phyloP scores from a whole-genome alignment of 371 early-diverging fungal species.

The Mortierella sp. region DNA sequence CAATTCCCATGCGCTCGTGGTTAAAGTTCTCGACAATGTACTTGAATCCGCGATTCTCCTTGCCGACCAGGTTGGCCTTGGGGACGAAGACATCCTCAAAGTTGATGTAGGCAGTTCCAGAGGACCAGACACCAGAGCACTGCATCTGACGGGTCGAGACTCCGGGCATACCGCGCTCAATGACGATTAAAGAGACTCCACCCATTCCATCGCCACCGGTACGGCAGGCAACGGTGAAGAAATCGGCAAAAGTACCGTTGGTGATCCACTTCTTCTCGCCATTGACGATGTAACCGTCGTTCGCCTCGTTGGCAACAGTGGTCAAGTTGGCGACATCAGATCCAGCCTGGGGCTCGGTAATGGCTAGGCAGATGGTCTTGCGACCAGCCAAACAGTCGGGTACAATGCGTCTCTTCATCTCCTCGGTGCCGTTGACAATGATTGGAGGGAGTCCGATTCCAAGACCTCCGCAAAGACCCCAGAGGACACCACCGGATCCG shows the following conservation, averaged over 20 bases:
- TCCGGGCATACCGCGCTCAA: constrained; percentile 88
- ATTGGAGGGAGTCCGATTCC: constrained; percentile 87
- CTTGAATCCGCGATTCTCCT: constrained; percentile 91
- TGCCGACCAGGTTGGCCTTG: constrained; percentile 84
- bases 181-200: constrained; percentile 83
- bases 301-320: constrained; percentile 79
- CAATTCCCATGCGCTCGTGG: constrained; percentile 84
- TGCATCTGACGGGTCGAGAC: constrained; percentile 87
- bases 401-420: constrained; percentile 78
- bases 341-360: constrained; percentile 80
- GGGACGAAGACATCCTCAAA: constrained; percentile 93
- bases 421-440: constrained; percentile 78
- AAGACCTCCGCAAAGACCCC: constrained; percentile 86
- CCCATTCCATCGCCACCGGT: constrained; percentile 90
- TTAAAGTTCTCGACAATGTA: constrained; percentile 85
- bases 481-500: constrained; percentile 88
- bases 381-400: constrained; percentile 79
- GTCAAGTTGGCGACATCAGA: constrained; percentile 87
- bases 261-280: constrained; percentile 94
- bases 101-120: constrained; percentile 82
- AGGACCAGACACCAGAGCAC: constrained; percentile 85
- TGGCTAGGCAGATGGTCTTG: constrained; percentile 84
- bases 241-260: constrained; percentile 89
- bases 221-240: constrained; percentile 75
- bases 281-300: constrained; percentile 85